Base-by-base conservation (phyloP, 2,329 filamentous ascomycete genomes). In the Grosmannia serpens region DNA sequence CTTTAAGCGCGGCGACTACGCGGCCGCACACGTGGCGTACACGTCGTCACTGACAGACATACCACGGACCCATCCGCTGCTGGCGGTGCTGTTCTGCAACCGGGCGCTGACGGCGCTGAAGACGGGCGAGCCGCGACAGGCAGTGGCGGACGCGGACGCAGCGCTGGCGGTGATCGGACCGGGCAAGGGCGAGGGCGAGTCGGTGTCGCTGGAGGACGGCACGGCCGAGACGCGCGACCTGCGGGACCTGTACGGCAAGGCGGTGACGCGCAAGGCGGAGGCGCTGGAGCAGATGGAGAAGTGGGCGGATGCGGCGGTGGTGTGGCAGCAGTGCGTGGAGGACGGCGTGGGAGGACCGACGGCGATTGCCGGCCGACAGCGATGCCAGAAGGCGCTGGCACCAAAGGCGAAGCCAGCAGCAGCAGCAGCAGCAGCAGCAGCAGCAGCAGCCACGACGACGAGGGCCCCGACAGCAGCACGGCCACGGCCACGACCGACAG, bases 201-300 rank as follows among this genome's bases (percentile, higher is more conserved):
- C 75, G 8, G 89, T 99, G 50, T 79, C 86, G 24, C 76, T 96
- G 0, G 79, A 77, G 27, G 79, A 80, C 58, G 74, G 76, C n/a
- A 73, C 74, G 47, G 80, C 84, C 38, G 79, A 86, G 58, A 75
- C 76, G 24, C 94, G 95, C 64, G 87, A 92, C 53, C 95, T 99
- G 89, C 87, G 84, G 62, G 91, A 96, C 22, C 88, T 96, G 62
- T 97, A 88, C 68, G 91, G 90, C 57, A 99, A 97, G 71, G 92
- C 92, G 0, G 75, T 97, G 33, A 92, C 89, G 74, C 87, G 94
- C 57, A 97, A 97, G 75, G 94, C 94, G 1, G 94, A 99, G 73
- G 94, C 91, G 1, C 78, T 97, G 9, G 94, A 99, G 71, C 88
- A 96, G 68, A 87, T 99, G 78, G 94, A 99, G 74, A 89, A 87